These are phyloP conservation scores for Talaromyces albobiverticillius DNA, from an alignment of 2,329 filamentous ascomycete genomes.

Conservation along the genomic window DNA sequence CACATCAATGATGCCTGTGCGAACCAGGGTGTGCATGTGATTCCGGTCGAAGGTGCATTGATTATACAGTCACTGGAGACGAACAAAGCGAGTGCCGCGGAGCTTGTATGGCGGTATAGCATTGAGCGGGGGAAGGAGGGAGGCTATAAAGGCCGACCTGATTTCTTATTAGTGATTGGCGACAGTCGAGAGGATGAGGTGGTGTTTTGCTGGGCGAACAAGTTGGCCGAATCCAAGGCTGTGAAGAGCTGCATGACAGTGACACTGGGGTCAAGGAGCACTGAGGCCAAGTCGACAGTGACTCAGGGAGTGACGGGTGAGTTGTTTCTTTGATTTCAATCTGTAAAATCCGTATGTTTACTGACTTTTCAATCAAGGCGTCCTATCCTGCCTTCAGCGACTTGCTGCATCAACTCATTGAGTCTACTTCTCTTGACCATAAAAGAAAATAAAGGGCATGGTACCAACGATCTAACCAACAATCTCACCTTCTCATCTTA, in stretches of 20 bases:
- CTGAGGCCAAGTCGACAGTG: slow-evolving; percentile 78
- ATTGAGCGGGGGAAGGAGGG: slow-evolving; percentile 54
- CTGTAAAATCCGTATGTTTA: too few relatives aligned
- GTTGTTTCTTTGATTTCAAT: slow-evolving; percentile 31
- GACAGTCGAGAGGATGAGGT: slow-evolving; percentile 92
- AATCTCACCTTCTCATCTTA: too few relatives aligned
- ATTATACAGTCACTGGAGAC: slow-evolving; percentile 82
- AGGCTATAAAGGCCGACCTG: slow-evolving; percentile 48
- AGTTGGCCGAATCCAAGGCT: slow-evolving; percentile 57
- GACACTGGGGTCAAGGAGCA: slow-evolving; percentile 81
- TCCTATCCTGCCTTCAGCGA: slow-evolving; percentile 53
- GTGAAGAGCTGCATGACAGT: slow-evolving; percentile 77
- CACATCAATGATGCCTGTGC: slow-evolving; percentile 95
- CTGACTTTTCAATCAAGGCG: slow-evolving; percentile 36
- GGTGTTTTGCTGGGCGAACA: slow-evolving; percentile 92
- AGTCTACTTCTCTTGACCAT: too few relatives aligned
- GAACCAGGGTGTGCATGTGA: slow-evolving; percentile 76
- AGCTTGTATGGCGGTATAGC: slow-evolving; percentile 65
- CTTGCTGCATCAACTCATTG: slow-evolving; percentile 34
- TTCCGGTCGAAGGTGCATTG: slow-evolving; percentile 75
- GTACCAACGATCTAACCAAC: too few relatives aligned
- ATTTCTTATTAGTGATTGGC: slow-evolving; percentile 86
- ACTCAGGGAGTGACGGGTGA: slow-evolving; percentile 89
- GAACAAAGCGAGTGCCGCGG: slow-evolving; percentile 82
- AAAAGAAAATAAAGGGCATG: too few relatives aligned